phyloP scores from a whole-genome alignment of 164 flowering plant species.

The Akebia trifoliata region DNA sequence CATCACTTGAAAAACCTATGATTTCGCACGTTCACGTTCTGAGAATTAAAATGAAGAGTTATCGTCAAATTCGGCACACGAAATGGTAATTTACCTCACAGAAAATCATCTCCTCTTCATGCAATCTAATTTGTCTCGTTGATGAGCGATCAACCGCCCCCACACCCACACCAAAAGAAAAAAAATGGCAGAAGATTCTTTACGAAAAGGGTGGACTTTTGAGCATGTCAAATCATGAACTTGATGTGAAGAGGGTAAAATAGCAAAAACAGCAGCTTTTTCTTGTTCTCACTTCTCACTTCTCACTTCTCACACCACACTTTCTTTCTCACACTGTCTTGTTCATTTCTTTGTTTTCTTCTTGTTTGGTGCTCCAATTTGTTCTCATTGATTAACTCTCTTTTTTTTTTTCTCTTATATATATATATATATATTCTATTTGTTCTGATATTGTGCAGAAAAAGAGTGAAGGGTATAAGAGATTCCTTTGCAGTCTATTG shows the following conservation, averaged over 20 bases:
- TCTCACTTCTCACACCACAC: background rate
- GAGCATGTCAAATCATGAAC: constrained; percentile 33
- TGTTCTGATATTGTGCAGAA: constrained; percentile 18
- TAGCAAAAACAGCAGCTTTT: constrained; percentile 25
- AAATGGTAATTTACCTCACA: no score
- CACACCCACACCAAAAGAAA: no score
- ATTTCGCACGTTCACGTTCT: no score
- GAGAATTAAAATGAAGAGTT: no score
- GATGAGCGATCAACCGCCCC: no score
- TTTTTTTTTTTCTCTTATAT: constrained; percentile 8
- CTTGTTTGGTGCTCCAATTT: constrained; percentile 22
- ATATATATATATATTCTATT: no score
- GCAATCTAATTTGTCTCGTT: no score
- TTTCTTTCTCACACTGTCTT: background rate
- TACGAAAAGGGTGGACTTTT: constrained; percentile 29
- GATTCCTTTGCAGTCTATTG: constrained; percentile 25
- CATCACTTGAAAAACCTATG: no score
- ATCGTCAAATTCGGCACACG: no score
- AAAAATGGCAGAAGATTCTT: constrained; percentile 25
- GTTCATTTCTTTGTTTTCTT: constrained; percentile 5
- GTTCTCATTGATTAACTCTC: constrained; percentile 17
- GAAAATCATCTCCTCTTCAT: no score
- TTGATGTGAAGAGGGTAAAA: constrained; percentile 24
- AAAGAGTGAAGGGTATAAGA: constrained; percentile 12
- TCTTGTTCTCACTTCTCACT: background rate